A percentile compares a stretch with the other conserved stretches of the same genome.
Conservation (phyloP, 345 rosid genomes). For the Corchorus capsularis region DNA sequence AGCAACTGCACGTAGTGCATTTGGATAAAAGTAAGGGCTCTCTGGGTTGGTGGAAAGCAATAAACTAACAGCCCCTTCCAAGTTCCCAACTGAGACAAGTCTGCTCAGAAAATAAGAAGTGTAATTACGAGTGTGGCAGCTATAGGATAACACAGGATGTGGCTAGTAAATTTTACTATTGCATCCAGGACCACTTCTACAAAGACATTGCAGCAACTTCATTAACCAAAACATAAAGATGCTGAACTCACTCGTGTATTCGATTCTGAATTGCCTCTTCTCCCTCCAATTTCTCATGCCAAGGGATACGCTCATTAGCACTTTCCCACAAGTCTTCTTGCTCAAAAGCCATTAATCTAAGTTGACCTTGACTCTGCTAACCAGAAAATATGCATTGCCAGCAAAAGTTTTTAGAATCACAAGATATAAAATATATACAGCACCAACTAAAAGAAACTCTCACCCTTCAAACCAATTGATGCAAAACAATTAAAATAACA, state of each 20-base stretch:
- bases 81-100: conserved; percentile 88
- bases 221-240: conserved; percentile 11
- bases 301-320: conserved; percentile 85
- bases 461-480: background rate
- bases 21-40: conserved; percentile 84
- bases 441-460: background rate
- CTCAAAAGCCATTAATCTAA: conserved; percentile 79
- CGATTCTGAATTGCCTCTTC: conserved; percentile 93
- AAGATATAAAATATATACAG: background rate
- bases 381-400: conserved; percentile 23
- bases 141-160: background rate
- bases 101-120: conserved; percentile 43
- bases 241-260: conserved; percentile 82
- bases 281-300: conserved; percentile 97
- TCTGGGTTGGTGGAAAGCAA: conserved; percentile 91
- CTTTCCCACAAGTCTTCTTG: conserved; percentile 86
- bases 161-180: background rate
- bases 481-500: background rate
- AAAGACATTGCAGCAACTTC: conserved; percentile 12
- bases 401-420: conserved; percentile 9
- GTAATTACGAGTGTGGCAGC: background rate
- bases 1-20: conserved; percentile 96
- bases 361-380: conserved; percentile 65
- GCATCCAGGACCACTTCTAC: background rate
- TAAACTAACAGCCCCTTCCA: conserved; percentile 95